phyloP scores from a whole-genome alignment of 768 basidiomycete species.

The Podaxis sp. region DNA sequence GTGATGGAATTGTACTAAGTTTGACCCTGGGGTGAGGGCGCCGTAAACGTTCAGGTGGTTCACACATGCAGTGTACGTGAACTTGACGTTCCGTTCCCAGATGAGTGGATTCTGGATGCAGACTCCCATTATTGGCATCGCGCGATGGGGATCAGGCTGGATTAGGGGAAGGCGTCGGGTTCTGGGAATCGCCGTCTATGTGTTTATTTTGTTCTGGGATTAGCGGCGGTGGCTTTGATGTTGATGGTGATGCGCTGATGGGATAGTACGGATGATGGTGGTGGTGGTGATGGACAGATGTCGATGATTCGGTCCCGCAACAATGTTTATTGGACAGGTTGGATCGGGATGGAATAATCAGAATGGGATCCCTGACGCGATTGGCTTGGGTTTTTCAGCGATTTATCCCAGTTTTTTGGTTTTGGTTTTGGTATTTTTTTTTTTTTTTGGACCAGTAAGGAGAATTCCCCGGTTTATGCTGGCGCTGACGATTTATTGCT shows the following conservation, averaged over 20 bases:
- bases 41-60: background rate
- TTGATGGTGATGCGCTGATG: background rate
- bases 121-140: no score
- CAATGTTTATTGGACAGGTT: background rate
- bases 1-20: background rate
- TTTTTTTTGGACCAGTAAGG: background rate
- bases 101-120: background rate
- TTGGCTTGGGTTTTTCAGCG: background rate
- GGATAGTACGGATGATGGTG: background rate
- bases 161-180: background rate
- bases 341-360: background rate
- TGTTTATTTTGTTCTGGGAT: background rate
- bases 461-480: background rate
- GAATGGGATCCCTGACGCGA: background rate
- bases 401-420: background rate
- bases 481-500: background rate
- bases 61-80: background rate
- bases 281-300: background rate
- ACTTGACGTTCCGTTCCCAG: background rate
- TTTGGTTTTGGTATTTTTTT: background rate
- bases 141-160: background rate
- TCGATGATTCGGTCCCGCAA: background rate
- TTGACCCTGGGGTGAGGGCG: background rate
- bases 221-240: background rate
- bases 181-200: background rate